phyloP scores from a whole-genome alignment of 768 basidiomycete species.

The Pleurotus eryngii region DNA sequence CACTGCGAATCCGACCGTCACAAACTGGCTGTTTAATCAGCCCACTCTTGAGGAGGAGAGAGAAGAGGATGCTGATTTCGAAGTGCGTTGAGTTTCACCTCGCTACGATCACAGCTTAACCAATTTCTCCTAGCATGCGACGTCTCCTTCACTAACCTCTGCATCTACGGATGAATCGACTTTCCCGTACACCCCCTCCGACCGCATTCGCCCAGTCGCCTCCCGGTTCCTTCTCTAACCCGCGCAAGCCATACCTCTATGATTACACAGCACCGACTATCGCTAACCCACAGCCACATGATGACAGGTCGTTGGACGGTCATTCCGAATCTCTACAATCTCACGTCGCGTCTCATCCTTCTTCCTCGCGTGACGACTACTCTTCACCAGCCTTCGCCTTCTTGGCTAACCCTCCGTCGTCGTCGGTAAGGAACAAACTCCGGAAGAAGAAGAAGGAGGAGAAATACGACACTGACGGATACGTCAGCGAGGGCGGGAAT shows the following conservation, averaged over 20 bases:
- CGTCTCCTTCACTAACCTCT: slow-evolving; percentile 3
- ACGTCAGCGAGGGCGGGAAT: slow-evolving; percentile 1
- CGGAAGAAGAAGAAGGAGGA: neutral
- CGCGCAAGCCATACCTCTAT: neutral
- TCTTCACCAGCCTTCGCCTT: neutral
- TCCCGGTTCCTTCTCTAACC: slow-evolving; percentile 5
- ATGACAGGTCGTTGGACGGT: neutral
- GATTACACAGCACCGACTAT: neutral
- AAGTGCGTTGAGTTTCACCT: neutral
- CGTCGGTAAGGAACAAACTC: neutral
- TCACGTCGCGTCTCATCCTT: too few species aligned
- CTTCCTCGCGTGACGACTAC: neutral
- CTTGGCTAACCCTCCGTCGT: neutral
- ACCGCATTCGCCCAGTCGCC: slow-evolving; percentile 13
- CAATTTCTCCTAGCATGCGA: neutral
- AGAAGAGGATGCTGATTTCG: slow-evolving; percentile 22
- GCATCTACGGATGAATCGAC: slow-evolving; percentile 14
- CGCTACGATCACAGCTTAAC: slow-evolving; percentile 1
- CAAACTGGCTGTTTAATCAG: slow-evolving; percentile 73
- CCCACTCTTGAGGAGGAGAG: slow-evolving; percentile 56
- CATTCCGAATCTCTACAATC: neutral
- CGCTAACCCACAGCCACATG: neutral
- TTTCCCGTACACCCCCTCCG: slow-evolving; percentile 13
- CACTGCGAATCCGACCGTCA: slow-evolving; percentile 53
- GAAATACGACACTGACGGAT: slow-evolving; percentile 2